Evolutionary conservation across 352 stramenopile species (phyloP).

Genomic region (Pelagophyceae sp.): DNA sequence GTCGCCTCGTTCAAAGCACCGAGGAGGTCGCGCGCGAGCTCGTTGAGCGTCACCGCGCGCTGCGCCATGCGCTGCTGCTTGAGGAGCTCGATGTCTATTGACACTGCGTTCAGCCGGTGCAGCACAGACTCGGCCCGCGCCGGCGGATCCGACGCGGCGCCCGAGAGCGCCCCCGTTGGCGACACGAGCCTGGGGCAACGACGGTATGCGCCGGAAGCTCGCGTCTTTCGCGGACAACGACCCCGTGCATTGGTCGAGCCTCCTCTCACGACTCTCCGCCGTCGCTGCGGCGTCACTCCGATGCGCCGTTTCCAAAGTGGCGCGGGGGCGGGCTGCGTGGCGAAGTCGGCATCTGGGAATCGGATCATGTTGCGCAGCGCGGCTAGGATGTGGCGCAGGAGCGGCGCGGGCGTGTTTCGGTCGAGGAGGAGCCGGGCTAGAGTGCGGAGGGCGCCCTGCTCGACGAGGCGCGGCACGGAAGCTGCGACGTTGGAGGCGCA

Average conservation of each 20-base stretch:
- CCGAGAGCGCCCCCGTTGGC: too few relatives aligned
- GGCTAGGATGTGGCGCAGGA: constrained; percentile 5
- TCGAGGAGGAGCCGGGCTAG: background rate
- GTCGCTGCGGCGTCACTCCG: too few relatives aligned
- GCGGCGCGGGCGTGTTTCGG: background rate
- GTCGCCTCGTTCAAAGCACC: background rate
- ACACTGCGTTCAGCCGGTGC: background rate
- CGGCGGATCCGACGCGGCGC: background rate
- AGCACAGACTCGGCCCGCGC: background rate
- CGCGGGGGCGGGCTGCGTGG: background rate
- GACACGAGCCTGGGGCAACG: too few relatives aligned
- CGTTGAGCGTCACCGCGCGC: background rate
- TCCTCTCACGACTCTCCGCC: too few relatives aligned
- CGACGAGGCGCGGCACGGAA: background rate
- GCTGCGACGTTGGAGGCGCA: constrained; percentile 12
- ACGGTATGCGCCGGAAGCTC: too few relatives aligned
- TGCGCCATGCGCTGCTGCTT: background rate
- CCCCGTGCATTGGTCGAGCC: too few relatives aligned
- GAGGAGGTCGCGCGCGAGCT: constrained; percentile 7
- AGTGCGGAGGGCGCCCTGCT: background rate
- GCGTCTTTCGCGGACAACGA: too few relatives aligned
- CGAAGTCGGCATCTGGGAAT: background rate
- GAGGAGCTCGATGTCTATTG: background rate
- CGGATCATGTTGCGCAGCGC: background rate
- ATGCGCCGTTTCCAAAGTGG: too few relatives aligned